These are phyloP conservation scores for Hydrangea macrophylla DNA, from an alignment of 148 eudicot genomes.

Conservation along the genomic window DNA sequence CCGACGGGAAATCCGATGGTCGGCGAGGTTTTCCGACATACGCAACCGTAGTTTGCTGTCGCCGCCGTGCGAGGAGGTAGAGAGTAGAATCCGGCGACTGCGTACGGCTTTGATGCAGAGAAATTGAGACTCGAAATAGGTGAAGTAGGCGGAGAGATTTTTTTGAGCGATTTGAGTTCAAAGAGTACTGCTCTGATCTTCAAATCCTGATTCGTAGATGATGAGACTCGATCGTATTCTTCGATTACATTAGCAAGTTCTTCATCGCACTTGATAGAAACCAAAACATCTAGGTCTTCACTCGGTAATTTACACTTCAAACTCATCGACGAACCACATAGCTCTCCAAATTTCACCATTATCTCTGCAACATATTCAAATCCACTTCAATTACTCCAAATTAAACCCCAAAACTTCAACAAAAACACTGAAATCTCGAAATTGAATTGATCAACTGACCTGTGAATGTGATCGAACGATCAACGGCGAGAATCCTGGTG, in stretches of 20 bases:
- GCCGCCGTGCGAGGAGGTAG: not conserved
- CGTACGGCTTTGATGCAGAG: conserved; percentile 17
- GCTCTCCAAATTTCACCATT: conserved; percentile 53
- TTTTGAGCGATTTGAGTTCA: conserved; percentile 26
- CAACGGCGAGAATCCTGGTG: conserved; percentile 69
- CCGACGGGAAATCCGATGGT: not conserved
- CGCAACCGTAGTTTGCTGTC: not conserved
- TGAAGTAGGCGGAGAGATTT: conserved; percentile 37
- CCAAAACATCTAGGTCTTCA: conserved; percentile 74
- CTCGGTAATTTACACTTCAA: conserved; percentile 67
- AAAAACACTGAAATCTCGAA: not conserved
- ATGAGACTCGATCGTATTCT: conserved; percentile 59
- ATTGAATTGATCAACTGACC: conserved; percentile 27
- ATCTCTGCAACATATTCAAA: conserved; percentile 41
- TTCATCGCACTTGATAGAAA: conserved; percentile 65
- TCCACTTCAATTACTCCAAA: not conserved
- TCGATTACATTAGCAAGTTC: conserved; percentile 56
- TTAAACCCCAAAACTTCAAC: not conserved
- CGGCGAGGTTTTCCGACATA: not conserved
- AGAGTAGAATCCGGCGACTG: conserved; percentile 6
- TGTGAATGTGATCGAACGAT: conserved; percentile 47
- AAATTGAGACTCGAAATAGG: conserved; percentile 25
- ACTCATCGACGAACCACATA: conserved; percentile 52
- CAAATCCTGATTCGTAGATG: conserved; percentile 26
- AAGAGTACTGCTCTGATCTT: conserved; percentile 70